Percentiles rank a stretch among this genome's conserved stretches.
phyloP scores from a whole-genome alignment of 805 yeast genomes.

The Yamadazyma takamatsuzukensis region DNA sequence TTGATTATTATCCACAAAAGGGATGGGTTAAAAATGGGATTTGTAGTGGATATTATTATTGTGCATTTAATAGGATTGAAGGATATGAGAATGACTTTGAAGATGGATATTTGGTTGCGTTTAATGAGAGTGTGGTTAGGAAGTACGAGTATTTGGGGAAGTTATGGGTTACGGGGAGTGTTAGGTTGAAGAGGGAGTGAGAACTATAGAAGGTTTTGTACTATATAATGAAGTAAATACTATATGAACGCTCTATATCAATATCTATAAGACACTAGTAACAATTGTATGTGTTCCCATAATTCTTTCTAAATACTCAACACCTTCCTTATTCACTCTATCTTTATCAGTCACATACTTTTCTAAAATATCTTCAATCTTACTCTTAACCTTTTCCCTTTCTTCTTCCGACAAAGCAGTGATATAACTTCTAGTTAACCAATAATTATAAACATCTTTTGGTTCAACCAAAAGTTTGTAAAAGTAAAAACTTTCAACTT shows the following conservation, averaged over 20 bases:
- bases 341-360: constrained; percentile 14
- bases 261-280: too few species aligned
- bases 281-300: constrained; percentile 24
- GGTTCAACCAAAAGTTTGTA: constrained; percentile 25
- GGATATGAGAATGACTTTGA: constrained; percentile 13
- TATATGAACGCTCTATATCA: too few species aligned
- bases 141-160: constrained; percentile 30
- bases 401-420: constrained; percentile 40
- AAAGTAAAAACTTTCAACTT: constrained; percentile 28
- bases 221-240: too few species aligned
- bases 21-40: constrained; percentile 38
- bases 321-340: constrained; percentile 11
- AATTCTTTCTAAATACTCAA: constrained; percentile 16
- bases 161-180: constrained; percentile 29
- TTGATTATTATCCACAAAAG: constrained; percentile 32
- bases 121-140: constrained; percentile 9
- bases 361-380: constrained; percentile 27
- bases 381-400: constrained; percentile 24
- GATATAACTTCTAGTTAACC: constrained; percentile 55
- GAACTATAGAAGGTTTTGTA: too few species aligned
- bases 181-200: neutral
- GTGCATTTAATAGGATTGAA: constrained; percentile 33
- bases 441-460: constrained; percentile 43
- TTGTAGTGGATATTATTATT: constrained; percentile 36
- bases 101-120: constrained; percentile 23